Evolutionary conservation across 139 green algal genomes (phyloP), one percentile per base, ranked within the genome.

Genomic region (Desmodesmus armatus): DNA sequence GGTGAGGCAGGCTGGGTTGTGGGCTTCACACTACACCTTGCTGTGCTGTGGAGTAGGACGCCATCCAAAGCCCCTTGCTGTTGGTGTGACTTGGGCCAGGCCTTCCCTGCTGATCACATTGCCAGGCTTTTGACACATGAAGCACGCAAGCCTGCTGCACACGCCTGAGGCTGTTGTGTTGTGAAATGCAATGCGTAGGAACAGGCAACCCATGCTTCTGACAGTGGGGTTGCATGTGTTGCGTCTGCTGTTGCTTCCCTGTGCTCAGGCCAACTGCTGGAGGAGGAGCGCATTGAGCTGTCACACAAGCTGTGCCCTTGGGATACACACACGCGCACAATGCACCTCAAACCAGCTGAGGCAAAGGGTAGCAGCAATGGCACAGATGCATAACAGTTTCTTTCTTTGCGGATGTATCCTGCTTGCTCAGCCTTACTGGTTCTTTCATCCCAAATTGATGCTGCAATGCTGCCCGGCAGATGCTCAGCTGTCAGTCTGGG

Each of bases 1-100:
- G 91, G 89, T 31, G 51, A 75, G n/a, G 53, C 92, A n/a, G 19
- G 23, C 69, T 33, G 69, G 33, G 11, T 75, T n/a, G n/a, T n/a
- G n/a, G n/a, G n/a, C 51, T 17, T 62, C 51, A 17, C 51, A 13
- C 15, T 62, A 17, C 51, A 27, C 15, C 51, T 62, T 13, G 15
- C 51, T 27, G 51, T 62, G 17, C 51, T 27, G 51, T 17, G 13
- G 51, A 13, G 51, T 27, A 17, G 15, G 13, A 17, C 51, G 51
- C 17, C 17, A 17, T 17, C 17, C 4, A 69, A 27, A n/a, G 33
- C 21, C 2, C 1, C 19, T 19, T 62, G 51, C 51, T 27, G 21
- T 62, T 17, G 51, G 21, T 62, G 17, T 27, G 17, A 62, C 17
- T 17, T 19, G 21, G 51, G 0, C 51, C 1, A 62, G 51, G 19